phyloP scores from a whole-genome alignment of 108 stramenopile genomes.

The Nannochloropsis granulata region DNA sequence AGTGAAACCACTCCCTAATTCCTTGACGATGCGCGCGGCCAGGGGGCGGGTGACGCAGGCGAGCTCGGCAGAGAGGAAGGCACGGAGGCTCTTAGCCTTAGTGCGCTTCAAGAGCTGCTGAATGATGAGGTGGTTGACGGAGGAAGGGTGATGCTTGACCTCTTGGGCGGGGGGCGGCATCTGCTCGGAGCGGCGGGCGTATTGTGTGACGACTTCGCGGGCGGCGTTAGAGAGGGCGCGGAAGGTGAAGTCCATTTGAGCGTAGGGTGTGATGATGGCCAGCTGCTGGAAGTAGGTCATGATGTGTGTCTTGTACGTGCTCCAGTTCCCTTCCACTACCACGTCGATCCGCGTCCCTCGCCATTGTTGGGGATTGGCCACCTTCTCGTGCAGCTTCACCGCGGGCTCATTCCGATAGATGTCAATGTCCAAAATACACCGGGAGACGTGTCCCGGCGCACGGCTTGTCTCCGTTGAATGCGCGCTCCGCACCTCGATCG shows the following conservation, averaged over 20 bases:
- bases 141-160: conserved; percentile 76
- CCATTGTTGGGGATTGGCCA: conserved; percentile 44
- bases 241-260: conserved; percentile 52
- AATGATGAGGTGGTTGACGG: conserved; percentile 71
- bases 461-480: conserved; percentile 27
- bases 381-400: conserved; percentile 54
- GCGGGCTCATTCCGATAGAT: conserved; percentile 75
- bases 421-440: conserved; percentile 81
- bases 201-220: conserved; percentile 7
- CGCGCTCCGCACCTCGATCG: conserved; percentile 41
- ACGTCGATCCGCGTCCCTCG: conserved; percentile 71
- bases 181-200: conserved; percentile 48
- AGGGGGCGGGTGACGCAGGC: conserved; percentile 7
- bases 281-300: conserved; percentile 81
- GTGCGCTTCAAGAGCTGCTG: conserved; percentile 69
- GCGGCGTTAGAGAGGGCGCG: conserved; percentile 18
- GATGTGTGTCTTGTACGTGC: conserved; percentile 67
- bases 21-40: conserved; percentile 14
- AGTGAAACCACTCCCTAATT: conserved; percentile 10
- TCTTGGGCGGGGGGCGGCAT: conserved; percentile 71
- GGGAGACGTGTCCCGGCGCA: conserved; percentile 39
- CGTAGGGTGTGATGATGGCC: conserved; percentile 92
- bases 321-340: conserved; percentile 75
- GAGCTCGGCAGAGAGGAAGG: conserved; percentile 44
- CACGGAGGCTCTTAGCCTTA: conserved; percentile 47